Evolutionary conservation across 1,284 basidiomycete species (phyloP), one percentile per base, ranked within the genome.

Genomic region (Tilletiopsis washingtonensis): DNA sequence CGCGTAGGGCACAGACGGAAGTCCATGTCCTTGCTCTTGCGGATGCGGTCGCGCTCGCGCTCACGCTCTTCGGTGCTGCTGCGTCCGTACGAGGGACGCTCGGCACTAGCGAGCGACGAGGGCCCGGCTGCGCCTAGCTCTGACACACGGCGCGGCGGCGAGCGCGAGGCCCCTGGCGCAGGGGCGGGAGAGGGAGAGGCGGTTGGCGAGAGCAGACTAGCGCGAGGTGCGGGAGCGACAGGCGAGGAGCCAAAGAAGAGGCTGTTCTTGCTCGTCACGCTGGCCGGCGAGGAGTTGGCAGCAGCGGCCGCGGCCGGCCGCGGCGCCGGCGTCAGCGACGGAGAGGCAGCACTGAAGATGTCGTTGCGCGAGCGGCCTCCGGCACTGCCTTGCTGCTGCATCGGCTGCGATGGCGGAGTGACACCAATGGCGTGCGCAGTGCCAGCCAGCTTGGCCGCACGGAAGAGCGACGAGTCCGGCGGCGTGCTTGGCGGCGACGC

Each of bases 41-140:
- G 53, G 32, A 69, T 70, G 7, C 61, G 51, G 3, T 49, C 54
- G 44, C 59, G 52, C 48, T 70, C 67, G 12, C 52, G 44, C 17
- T 61, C 43, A 17, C 64, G 60, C 47, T 69, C 67, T 34, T 67
- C 64, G 3, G 61, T 57, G 45, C 55, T 65, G 12, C 59, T 57
- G 9, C 62, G 53, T 9, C 68, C 66, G 14, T 64, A 61, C 0
- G 61, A 64, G 3, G 61, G 57, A 29, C 55, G 62, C 43, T 66
- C 53, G 12, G 51, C 48, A 34, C 59, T 59, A 0, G 49, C 53
- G 25, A 43, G 12, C 24, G n/a, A 24, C 34, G 29, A 11, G 27
- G 36, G 24, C 15, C 4, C 7, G 17, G 25, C 32, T 17, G 32
- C 3, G 12, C 17, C 32, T 34, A 17, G 46, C 38, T 17, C 12